Evolutionary conservation across 2,329 filamentous ascomycete genomes (phyloP).

Genomic region (Aureobasidium sp.): DNA sequence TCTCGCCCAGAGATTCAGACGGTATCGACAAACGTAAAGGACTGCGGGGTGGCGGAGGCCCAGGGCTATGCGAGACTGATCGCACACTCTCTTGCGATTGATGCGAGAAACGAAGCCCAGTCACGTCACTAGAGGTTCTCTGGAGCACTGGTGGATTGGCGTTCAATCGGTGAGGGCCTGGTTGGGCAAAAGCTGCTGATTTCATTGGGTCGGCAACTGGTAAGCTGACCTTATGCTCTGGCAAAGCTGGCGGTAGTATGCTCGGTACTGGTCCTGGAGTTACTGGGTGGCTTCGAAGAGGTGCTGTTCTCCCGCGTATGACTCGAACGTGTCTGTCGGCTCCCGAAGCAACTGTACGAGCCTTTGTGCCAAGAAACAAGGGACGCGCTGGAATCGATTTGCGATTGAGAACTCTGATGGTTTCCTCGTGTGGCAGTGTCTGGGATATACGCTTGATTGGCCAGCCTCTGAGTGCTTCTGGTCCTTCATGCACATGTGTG

Average conservation of each 20-base stretch:
- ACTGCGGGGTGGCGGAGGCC: constrained; percentile 27
- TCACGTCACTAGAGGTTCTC: constrained; percentile 24
- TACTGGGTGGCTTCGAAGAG: constrained; percentile 11
- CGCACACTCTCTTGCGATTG: constrained; percentile 4
- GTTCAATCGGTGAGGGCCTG: constrained; percentile 21
- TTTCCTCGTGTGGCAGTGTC: constrained; percentile 15
- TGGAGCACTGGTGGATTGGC: constrained; percentile 24
- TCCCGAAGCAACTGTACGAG: not conserved
- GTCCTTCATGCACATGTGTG: not conserved
- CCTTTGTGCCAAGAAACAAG: not conserved
- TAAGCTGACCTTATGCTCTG: not conserved
- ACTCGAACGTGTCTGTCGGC: not conserved
- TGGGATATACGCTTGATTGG: constrained; percentile 10
- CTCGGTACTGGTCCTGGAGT: constrained; percentile 18
- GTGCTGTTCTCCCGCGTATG: constrained; percentile 6
- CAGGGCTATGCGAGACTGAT: constrained; percentile 24
- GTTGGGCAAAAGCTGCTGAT: not conserved
- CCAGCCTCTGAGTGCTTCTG: constrained; percentile 14
- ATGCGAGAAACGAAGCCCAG: constrained; percentile 17
- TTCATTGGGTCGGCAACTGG: not conserved
- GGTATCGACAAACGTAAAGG: constrained; percentile 20
- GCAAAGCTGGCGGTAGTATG: constrained; percentile 17
- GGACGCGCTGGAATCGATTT: not conserved
- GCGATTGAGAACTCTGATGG: constrained; percentile 17
- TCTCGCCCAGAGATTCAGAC: constrained; percentile 5